A percentile compares a stretch with the other conserved stretches of the same genome.
phyloP scores from a whole-genome alignment of 169 alveolate genomes.

The Fabrea salina region DNA sequence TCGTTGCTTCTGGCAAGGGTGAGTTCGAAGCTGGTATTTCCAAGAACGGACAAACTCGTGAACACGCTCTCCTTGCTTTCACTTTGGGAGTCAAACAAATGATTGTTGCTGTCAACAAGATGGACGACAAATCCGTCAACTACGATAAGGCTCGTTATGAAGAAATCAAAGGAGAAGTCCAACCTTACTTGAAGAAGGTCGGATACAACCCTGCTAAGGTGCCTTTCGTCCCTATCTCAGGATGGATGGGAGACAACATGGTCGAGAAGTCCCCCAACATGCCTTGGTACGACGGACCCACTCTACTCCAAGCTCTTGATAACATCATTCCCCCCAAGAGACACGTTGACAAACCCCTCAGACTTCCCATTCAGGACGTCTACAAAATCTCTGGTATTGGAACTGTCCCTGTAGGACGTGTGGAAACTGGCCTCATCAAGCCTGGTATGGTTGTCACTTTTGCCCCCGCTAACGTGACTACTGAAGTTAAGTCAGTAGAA shows the following conservation, averaged over 20 bases:
- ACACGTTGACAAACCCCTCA: slow-evolving; percentile 95
- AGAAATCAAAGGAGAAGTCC: slow-evolving; percentile 95
- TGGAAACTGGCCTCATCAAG: slow-evolving; percentile 96
- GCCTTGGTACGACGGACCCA: slow-evolving; percentile 98
- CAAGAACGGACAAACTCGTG: slow-evolving; percentile 95
- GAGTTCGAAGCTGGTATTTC: slow-evolving; percentile 95
- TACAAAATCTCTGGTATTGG: slow-evolving; percentile 99
- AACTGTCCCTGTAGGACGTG: slow-evolving; percentile 99
- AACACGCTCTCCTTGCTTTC: slow-evolving; percentile 98
- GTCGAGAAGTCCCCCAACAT: slow-evolving; percentile 93
- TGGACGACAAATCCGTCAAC: slow-evolving; percentile 94
- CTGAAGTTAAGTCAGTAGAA: slow-evolving; percentile 97
- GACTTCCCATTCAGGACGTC: slow-evolving; percentile 97
- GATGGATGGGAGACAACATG: slow-evolving; percentile 98
- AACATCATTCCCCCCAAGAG: slow-evolving; percentile 96
- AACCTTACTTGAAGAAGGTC: slow-evolving; percentile 92
- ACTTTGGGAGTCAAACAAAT: slow-evolving; percentile 99
- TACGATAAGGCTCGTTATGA: slow-evolving; percentile 94
- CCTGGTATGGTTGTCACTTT: slow-evolving; percentile 91
- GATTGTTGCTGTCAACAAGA: slow-evolving; percentile 98
- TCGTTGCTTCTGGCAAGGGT: slow-evolving; percentile 97
- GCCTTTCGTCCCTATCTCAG: slow-evolving; percentile 98
- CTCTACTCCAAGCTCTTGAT: slow-evolving; percentile 96
- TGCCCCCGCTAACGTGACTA: slow-evolving; percentile 94
- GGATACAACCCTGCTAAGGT: slow-evolving; percentile 97